Evolutionary conservation across 116 monocot species (phyloP).

Genomic region (Posidonia oceanica): DNA sequence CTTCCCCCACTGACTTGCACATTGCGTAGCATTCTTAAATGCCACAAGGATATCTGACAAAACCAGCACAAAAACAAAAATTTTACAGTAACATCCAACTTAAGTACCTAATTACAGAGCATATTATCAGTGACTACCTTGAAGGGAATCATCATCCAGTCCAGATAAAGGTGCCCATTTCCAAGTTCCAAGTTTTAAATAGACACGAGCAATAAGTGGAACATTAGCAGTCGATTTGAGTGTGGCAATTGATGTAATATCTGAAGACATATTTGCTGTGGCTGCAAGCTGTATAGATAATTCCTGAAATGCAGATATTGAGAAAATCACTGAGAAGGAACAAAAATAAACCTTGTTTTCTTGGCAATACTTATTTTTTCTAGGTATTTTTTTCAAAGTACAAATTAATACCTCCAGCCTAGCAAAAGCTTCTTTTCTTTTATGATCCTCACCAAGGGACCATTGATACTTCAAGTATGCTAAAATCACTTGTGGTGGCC

Average conservation of each 20-base stretch:
- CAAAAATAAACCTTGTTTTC: neutral
- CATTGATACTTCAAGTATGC: constrained; percentile 95
- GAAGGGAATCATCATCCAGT: constrained; percentile 80
- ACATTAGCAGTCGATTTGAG: constrained; percentile 23
- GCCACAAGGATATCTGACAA: constrained; percentile 68
- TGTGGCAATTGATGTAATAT: constrained; percentile 15
- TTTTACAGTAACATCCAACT: neutral
- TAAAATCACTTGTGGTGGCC: constrained; percentile 74
- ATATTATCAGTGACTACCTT: constrained; percentile 37
- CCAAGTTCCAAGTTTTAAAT: constrained; percentile 94
- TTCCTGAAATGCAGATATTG: constrained; percentile 29
- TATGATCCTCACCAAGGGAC: constrained; percentile 87
- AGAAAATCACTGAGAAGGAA: constrained; percentile 3
- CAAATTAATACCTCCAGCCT: constrained; percentile 54
- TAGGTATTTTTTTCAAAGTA: neutral
- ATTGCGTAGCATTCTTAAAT: constrained; percentile 71
- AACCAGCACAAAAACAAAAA: constrained; percentile 2
- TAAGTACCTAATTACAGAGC: neutral
- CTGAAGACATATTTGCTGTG: constrained; percentile 26
- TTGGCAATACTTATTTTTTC: neutral
- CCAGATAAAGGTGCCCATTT: constrained; percentile 68
- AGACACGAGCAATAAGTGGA: constrained; percentile 91
- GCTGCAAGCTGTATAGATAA: constrained; percentile 59
- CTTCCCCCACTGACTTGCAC: constrained; percentile 75
- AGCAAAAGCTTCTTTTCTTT: constrained; percentile 69